Evolutionary conservation across 106 monocot genomes (phyloP), one percentile per base, ranked within the genome.

Genomic region (Allium cepa): DNA sequence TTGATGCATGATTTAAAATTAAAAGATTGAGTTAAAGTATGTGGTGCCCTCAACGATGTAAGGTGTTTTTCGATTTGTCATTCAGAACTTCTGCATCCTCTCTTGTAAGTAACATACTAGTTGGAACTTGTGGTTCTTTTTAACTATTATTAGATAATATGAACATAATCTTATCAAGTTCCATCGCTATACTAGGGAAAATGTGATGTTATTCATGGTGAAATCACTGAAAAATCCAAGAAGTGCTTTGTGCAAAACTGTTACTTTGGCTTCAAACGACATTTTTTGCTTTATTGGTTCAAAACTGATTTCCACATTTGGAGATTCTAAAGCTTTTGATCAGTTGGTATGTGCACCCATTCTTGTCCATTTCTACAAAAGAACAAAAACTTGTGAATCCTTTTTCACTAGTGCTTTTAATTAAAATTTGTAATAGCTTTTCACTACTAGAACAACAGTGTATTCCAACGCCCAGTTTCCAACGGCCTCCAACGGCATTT

Each of bases 201-300:
- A 85, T 47, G 81, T 90, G 27, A 77, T 90, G 82, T 4, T 71
- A 67, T 67, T 81, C 27, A 75, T 85, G 53, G 76, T 85, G 27
- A 90, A 85, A 71, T 63, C 85, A 60, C 78, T 94, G 87, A 94
- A 90, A 75, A 94, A 74, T 62, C 94, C 90, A 12, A 82, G 94
- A 47, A 94, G 94, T 64, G 90, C 90, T 16, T 50, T 90, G 59
- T 87, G 83, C 82, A 90, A 94, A 76, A 90, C 87, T 3, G 76
- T 90, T 1, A 79, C 90, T 53, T 87, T 94, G 90, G 81, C 94
- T 46, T 87, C 83, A 46, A 56, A 74, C 12, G 94, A 94, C 58
- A 78, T 94, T 22, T 87, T 94, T 45, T 36, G 16, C 26, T 83
- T 77, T 36, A 73, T 80, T 59, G 87, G 87, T 27, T 59, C 75